Base-by-base conservation (phyloP, 352 stramenopile species). In the Blastocystis sp. region DNA sequence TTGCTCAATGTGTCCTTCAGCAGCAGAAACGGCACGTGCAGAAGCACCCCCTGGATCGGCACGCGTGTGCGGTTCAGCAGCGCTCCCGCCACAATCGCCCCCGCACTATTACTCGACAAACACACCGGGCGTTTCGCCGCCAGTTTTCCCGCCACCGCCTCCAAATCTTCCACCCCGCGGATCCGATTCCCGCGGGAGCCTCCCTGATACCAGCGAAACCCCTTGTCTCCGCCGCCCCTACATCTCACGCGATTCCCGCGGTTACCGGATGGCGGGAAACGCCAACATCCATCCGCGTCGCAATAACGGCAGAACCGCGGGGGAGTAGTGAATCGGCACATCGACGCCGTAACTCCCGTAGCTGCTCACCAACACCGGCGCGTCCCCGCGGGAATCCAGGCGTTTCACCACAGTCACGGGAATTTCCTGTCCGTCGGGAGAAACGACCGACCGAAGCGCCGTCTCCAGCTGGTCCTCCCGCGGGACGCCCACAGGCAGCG, bases 331-430 rank as follows among this genome's bases (percentile, higher is more conserved):
- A 38, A 81, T 81, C 1, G 69, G 32, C 11, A 63, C 63, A 32
- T 81, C 69, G 34, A 81, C 69, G 42, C 69, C 69, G 36, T 81
- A 81, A 42, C 69, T 63, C 24, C 69, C 69, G 42, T 81, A 81
- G 27, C 69, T 81, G 34, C 53, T 81, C 18, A 81, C 21, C 18
- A 81, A 16, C 9, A 81, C 34, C 14, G 69, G 69, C 9, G 69
- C 44, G 27, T 32, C 14, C 21, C 4, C 48, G n/a, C 34, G 4
- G 9, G 46, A 18, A n/a, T 44, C 24, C 29, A 32, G 36, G 21
- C 34, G 49, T 21, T 24, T 42, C 27, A 81, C 53, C n/a, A 64
- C 32, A 6, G 48, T 64, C 3, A 57, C 36, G 18, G 69, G 69
- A 32, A 81, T 48, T 38, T 49, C 29, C 34, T 81, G 69, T n/a